Evolutionary conservation across 805 yeast species (phyloP).

Genomic region (Wickerhamomyces queroliae): DNA sequence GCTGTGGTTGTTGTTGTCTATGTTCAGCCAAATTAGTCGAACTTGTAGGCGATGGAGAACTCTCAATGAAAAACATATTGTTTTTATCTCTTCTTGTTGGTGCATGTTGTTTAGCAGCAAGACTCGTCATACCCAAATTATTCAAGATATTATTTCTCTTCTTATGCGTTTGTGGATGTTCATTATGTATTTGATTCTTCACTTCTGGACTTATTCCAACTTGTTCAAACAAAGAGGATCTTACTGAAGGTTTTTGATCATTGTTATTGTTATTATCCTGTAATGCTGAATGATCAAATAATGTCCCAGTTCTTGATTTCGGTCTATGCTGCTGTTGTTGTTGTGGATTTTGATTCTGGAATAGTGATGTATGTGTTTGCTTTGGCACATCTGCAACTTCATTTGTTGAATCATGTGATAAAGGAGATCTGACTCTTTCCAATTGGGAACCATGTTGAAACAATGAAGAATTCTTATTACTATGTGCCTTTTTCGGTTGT

Average conservation of each 20-base stretch:
- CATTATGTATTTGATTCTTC: slow-evolving; percentile 4
- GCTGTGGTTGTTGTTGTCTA: slow-evolving; percentile 1
- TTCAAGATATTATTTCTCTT: slow-evolving; percentile 20
- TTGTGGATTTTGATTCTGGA: slow-evolving; percentile 3
- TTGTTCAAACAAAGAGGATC: slow-evolving; percentile 16
- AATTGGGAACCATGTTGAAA: slow-evolving; percentile 3
- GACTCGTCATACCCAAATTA: slow-evolving; percentile 23
- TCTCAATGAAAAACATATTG: slow-evolving; percentile 26
- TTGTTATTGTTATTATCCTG: not conserved
- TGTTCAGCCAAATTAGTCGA: slow-evolving; percentile 6
- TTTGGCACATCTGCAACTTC: not conserved
- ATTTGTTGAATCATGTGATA: slow-evolving; percentile 17
- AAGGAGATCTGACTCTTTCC: slow-evolving; percentile 19
- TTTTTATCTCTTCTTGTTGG: slow-evolving; percentile 14
- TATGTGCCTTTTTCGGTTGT: not conserved
- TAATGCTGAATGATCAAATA: slow-evolving; percentile 1
- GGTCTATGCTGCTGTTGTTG: slow-evolving; percentile 1
- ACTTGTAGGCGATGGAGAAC: slow-evolving; percentile 26
- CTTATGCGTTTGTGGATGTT: slow-evolving; percentile 1
- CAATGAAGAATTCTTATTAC: not conserved
- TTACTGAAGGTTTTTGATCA: not conserved
- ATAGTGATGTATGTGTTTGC: slow-evolving; percentile 3
- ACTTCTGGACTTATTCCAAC: slow-evolving; percentile 21
- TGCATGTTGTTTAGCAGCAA: slow-evolving; percentile 2
- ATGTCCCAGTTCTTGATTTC: not conserved